Evolutionary conservation across 805 yeast species (phyloP), one percentile per base, ranked within the genome.

Genomic region (Zygosaccharomyces pseudorouxii): DNA sequence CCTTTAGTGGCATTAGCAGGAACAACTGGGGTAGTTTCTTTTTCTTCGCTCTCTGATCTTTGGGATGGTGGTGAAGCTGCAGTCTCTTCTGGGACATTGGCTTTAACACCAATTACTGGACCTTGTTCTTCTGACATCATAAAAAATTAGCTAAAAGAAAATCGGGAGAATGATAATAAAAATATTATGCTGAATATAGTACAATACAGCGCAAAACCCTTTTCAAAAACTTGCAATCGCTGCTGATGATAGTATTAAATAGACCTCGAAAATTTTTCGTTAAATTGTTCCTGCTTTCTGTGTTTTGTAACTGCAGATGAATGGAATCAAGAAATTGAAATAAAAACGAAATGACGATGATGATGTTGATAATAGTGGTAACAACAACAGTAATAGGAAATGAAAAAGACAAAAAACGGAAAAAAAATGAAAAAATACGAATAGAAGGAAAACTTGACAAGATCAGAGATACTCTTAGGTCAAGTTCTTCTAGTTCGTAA

Each of bases 1-100:
- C 95, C 95, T 47, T 81, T 80, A 18, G 77, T 66, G 12, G 92
- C 93, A 52, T 78, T 74, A n/a, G 90, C 90, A 7, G 84, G 84
- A 18, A 70, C 60, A 10, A 69, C 65, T 36, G 57, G 47, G 7
- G 58, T 33, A 33, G 55, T 52, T n/a, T 53, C 55, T 20, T 42
- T 43, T n/a, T 43, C 50, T 25, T 38, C 54, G 12, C 40, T 47
- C 5, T 41, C 44, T 9, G 44, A 41, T 19, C 10, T 20, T 33
- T 31, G 33, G 11, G 47, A 29, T 19, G 42, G 37, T 46, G 47
- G 36, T 33, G 37, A 33, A 33, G 5, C 18, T 8, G 19, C n/a
- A 16, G 19, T 20, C 14, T 22, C 46, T 31, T 31, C 46, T 10
- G 3, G 23, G 5, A n/a, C 19, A 9, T 19, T 38, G 12, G 28